Conservation (phyloP, 1,284 basidiomycete species). For the Ceratobasidium sp. region DNA sequence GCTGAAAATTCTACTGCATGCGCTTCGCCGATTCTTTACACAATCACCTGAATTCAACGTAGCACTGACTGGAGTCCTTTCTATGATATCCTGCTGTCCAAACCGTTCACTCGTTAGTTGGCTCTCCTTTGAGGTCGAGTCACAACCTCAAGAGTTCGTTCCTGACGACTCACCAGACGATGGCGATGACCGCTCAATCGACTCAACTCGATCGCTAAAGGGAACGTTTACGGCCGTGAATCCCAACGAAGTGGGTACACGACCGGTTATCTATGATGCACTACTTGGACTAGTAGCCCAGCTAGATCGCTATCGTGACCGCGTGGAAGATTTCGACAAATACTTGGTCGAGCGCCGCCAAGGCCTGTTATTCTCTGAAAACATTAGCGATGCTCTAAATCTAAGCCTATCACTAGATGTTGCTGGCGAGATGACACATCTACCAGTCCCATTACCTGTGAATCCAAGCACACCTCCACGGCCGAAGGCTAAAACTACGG, state of each 20-base stretch:
- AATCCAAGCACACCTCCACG: constrained; percentile 19
- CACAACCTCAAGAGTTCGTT: not conserved
- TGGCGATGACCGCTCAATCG: constrained; percentile 78
- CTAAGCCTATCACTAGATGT: constrained; percentile 66
- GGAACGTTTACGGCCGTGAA: constrained; percentile 60
- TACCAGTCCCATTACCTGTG: constrained; percentile 40
- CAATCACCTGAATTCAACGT: constrained; percentile 89
- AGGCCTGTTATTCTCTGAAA: constrained; percentile 91
- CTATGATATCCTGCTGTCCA: constrained; percentile 81
- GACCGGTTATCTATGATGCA: constrained; percentile 80
- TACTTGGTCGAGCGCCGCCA: constrained; percentile 85
- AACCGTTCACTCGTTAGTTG: constrained; percentile 87
- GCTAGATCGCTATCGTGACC: constrained; percentile 76
- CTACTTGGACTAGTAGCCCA: constrained; percentile 79
- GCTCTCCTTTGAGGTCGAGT: constrained; percentile 65
- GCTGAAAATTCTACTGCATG: constrained; percentile 72
- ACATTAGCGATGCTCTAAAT: constrained; percentile 87
- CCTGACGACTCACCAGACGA: constrained; percentile 50
- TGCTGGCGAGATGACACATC: constrained; percentile 54
- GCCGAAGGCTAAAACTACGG: constrained; percentile 31
- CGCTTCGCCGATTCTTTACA: constrained; percentile 79
- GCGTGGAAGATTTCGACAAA: constrained; percentile 82
- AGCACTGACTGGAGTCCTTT: constrained; percentile 82
- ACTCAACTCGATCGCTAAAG: constrained; percentile 67
- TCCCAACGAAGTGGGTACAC: constrained; percentile 67